phyloP scores from a whole-genome alignment of 192 early-diverging fungal species.

The Coemansia sp. region DNA sequence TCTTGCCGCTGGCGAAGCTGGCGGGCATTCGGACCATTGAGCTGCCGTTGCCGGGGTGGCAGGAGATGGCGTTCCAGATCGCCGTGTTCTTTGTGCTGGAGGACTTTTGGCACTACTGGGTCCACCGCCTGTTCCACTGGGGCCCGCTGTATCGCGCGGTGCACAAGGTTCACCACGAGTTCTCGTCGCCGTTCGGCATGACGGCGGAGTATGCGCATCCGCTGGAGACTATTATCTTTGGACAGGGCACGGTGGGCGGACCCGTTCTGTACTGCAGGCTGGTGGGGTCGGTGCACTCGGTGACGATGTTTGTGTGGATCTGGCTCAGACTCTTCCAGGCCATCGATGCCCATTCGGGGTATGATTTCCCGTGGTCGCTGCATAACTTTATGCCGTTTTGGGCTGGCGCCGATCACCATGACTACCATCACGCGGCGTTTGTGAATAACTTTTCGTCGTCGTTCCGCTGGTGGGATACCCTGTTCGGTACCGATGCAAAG shows the following conservation, averaged over 20 bases:
- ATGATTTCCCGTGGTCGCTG: slow-evolving; percentile 94
- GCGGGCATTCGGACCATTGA: slow-evolving; percentile 84
- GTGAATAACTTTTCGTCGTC: slow-evolving; percentile 77
- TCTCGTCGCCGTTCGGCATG: slow-evolving; percentile 83
- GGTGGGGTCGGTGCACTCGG: slow-evolving; percentile 70
- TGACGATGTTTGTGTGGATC: slow-evolving; percentile 87
- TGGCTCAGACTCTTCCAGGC: slow-evolving; percentile 75
- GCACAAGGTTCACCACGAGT: slow-evolving; percentile 95
- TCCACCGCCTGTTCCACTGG: slow-evolving; percentile 86
- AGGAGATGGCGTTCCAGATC: slow-evolving; percentile 64
- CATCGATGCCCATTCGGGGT: slow-evolving; percentile 90
- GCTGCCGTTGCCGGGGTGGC: slow-evolving; percentile 78
- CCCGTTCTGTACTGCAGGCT: slow-evolving; percentile 70
- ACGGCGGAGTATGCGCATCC: slow-evolving; percentile 91
- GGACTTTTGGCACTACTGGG: slow-evolving; percentile 91
- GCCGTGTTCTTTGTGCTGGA: slow-evolving; percentile 79
- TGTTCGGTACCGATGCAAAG: slow-evolving; percentile 81
- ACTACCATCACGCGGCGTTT: slow-evolving; percentile 87
- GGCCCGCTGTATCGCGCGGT: slow-evolving; percentile 83
- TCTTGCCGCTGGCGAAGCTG: slow-evolving; percentile 77
- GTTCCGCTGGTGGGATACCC: slow-evolving; percentile 89
- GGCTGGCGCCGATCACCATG: slow-evolving; percentile 91
- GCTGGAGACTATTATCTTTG: slow-evolving; percentile 79
- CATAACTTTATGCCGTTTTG: slow-evolving; percentile 83
- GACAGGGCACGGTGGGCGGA: slow-evolving; percentile 79